These are phyloP conservation scores for Calonectria pauciramosa DNA, from an alignment of 2,329 filamentous ascomycete genomes.

Conservation along the genomic window DNA sequence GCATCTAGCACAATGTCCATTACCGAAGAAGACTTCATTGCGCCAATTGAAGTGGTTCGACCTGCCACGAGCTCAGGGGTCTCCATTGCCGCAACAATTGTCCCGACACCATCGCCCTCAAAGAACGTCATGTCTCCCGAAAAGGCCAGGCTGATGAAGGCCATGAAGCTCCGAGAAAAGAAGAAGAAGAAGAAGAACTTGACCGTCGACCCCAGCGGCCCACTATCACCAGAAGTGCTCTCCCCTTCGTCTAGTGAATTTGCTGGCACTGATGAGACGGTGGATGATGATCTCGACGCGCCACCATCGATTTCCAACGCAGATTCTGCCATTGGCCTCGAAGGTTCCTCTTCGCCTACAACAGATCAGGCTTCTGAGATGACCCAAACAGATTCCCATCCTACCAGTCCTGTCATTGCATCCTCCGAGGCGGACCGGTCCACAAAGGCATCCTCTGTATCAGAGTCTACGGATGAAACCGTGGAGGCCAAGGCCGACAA, in stretches of 20 bases:
- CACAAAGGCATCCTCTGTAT: conserved; percentile 74
- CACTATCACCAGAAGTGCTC: conserved; percentile 34
- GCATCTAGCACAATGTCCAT: conserved; percentile 53
- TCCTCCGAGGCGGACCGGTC: conserved; percentile 70
- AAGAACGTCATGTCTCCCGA: conserved; percentile 81
- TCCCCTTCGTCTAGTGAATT: conserved; percentile 38
- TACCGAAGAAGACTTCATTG: conserved; percentile 48
- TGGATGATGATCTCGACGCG: conserved; percentile 43
- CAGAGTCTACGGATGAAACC: conserved; percentile 74
- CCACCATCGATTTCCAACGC: conserved; percentile 57
- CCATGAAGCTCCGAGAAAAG: conserved; percentile 89
- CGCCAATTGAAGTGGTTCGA: conserved; percentile 44
- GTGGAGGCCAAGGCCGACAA: conserved; percentile 54
- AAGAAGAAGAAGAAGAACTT: conserved; percentile 65
- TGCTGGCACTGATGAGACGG: conserved; percentile 38
- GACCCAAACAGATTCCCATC: conserved; percentile 69
- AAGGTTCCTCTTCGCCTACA: conserved; percentile 56
- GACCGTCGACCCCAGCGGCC: conserved; percentile 43
- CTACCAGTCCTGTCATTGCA: conserved; percentile 66
- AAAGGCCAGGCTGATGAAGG: conserved; percentile 93
- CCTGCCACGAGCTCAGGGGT: conserved; percentile 62
- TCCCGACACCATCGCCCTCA: conserved; percentile 57
- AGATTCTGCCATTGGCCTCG: conserved; percentile 69
- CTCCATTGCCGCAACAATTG: conserved; percentile 56
- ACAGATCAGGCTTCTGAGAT: conserved; percentile 63